Base-by-base conservation (phyloP, 805 yeast species). In the Wickerhamiella siamensis region DNA sequence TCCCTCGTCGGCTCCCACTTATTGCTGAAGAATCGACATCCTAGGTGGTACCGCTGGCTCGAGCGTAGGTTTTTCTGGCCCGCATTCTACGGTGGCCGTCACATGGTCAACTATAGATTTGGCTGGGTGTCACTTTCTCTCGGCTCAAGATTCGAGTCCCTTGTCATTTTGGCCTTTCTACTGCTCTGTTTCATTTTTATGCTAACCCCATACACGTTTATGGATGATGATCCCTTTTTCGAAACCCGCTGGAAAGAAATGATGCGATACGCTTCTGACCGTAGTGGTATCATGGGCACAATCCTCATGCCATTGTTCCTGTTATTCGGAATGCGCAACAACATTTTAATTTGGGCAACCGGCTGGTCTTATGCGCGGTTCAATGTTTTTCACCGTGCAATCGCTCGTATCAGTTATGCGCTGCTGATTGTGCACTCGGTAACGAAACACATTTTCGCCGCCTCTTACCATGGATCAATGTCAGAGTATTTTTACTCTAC, bases 251-350 rank as follows among this genome's bases (percentile, higher is more conserved):
- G 51, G 40, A 47, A 50, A 27, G 69, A 71, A 10, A 53, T 65
- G 48, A 50, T 63, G 49, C 56, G 72, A 21, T 66, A 58, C 46
- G 49, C 60, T 38, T 70, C 71, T 4, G 91, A 74, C 49, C 62
- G 83, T 51, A 51, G 75, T 1, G 80, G 75, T 2, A 65, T 75
- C 21, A 52, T 74, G 36, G 56, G 66, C 3, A 63, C 67, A n/a
- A 57, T 68, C 59, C 58, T 63, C 44, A 35, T 68, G 31, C 83
- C 83, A 3, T 55, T 74, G 36, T 47, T 75, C 36, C 61, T 74
- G 26, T 56, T 75, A 39, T 75, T 77, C 53, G 76, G 81, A 2
- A 74, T 80, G 33, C 61, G 83, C 50, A 77, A 77, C 57, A 77
- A 77, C 52, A 55, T 78, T 38, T 55, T 77, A 43, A 75, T 70